Evolutionary conservation across 495 filamentous ascomycete species (phyloP).

Genomic region (Pyronema domesticum): DNA sequence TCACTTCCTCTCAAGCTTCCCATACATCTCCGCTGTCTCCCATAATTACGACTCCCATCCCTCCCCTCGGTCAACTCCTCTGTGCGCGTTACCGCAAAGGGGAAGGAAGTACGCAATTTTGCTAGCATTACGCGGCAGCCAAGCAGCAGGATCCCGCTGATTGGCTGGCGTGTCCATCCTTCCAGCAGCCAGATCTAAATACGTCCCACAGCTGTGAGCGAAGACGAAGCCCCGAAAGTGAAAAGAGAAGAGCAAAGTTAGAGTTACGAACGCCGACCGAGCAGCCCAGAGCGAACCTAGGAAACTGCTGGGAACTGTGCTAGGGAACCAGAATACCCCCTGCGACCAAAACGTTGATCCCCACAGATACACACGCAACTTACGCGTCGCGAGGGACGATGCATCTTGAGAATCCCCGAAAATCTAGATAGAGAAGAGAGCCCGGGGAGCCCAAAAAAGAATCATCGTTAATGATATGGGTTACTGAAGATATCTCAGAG

Average conservation of each 20-base stretch:
- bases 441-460: too few species aligned
- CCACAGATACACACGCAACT: too few species aligned
- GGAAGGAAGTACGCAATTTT: conserved; percentile 3
- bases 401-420: too few species aligned
- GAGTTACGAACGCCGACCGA: neutral
- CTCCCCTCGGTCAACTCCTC: neutral
- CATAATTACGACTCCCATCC: neutral
- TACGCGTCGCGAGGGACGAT: too few species aligned
- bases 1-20: too few species aligned
- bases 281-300: neutral
- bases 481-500: too few species aligned
- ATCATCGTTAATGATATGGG: too few species aligned
- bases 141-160: neutral
- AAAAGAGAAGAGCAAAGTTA: neutral
- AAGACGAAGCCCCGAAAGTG: neutral
- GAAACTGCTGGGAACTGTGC: too few species aligned
- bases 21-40: too few species aligned
- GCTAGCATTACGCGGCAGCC: conserved; percentile 3
- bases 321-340: too few species aligned
- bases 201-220: neutral
- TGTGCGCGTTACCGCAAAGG: neutral
- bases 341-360: too few species aligned
- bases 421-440: too few species aligned
- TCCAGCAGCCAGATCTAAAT: neutral
- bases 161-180: neutral